Conservation (phyloP, 2,329 filamentous ascomycete species). For the Botrytis galanthina region DNA sequence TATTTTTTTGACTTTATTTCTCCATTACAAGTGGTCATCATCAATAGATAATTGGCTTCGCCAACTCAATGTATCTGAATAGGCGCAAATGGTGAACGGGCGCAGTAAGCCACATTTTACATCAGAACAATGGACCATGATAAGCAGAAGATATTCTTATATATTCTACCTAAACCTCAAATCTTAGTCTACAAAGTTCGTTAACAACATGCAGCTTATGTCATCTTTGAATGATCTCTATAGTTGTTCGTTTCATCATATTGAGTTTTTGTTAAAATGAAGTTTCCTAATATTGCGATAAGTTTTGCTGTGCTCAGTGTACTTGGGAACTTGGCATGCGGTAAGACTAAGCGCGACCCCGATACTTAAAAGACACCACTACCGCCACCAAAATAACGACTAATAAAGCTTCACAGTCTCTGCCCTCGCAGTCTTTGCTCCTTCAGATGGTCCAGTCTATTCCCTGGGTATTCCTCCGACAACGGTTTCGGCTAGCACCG, state of each 20-base stretch:
- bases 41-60: background rate
- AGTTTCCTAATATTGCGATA: background rate
- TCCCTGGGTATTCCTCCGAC: constrained; percentile 27
- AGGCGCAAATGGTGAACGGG: background rate
- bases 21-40: background rate
- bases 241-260: background rate
- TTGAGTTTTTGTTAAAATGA: background rate
- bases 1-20: background rate
- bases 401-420: background rate
- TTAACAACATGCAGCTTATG: background rate
- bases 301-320: background rate
- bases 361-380: background rate
- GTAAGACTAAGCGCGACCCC: background rate
- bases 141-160: background rate
- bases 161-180: background rate
- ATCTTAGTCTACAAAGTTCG: background rate
- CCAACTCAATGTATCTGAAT: background rate
- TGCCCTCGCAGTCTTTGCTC: background rate
- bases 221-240: background rate
- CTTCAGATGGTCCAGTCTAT: constrained; percentile 26
- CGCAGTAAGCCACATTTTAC: background rate
- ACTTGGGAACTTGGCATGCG: background rate
- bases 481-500: constrained; percentile 33
- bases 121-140: background rate
- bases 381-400: background rate